Evolutionary conservation across 2,329 filamentous ascomycete species (phyloP).

Genomic region (Alternaria dauci): DNA sequence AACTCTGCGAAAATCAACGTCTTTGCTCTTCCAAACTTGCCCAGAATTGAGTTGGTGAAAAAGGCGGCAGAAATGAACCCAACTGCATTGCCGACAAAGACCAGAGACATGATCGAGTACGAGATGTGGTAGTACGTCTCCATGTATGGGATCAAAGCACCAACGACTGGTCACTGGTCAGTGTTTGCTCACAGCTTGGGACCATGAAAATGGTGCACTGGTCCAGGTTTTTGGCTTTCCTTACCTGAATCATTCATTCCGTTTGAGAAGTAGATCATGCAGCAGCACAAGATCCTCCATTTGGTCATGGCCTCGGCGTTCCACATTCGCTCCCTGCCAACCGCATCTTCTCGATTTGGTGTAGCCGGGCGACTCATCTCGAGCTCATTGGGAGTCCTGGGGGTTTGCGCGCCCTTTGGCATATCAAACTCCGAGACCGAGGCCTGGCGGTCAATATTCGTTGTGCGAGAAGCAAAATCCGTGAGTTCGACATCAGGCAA

Average conservation of each 20-base stretch:
- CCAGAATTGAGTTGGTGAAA: constrained; percentile 70
- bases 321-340: constrained; percentile 63
- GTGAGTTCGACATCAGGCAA: constrained; percentile 49
- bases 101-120: constrained; percentile 80
- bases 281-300: constrained; percentile 71
- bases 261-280: constrained; percentile 71
- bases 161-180: constrained; percentile 60
- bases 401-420: constrained; percentile 30
- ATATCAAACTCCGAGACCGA: constrained; percentile 22
- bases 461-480: constrained; percentile 31
- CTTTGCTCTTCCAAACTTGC: constrained; percentile 70
- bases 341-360: constrained; percentile 53
- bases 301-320: constrained; percentile 71
- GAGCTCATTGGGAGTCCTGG: constrained; percentile 53
- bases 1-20: constrained; percentile 67
- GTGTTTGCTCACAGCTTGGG: neutral
- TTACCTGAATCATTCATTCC: constrained; percentile 74
- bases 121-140: constrained; percentile 78
- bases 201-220: neutral
- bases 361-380: constrained; percentile 65
- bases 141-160: constrained; percentile 83
- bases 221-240: constrained; percentile 2
- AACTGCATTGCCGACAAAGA: constrained; percentile 79
- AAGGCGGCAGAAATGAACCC: constrained; percentile 79
- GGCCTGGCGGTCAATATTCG: constrained; percentile 31